These are phyloP conservation scores for Porcisia deanei DNA, from an alignment of 208 protist genomes.

Conservation along the genomic window DNA sequence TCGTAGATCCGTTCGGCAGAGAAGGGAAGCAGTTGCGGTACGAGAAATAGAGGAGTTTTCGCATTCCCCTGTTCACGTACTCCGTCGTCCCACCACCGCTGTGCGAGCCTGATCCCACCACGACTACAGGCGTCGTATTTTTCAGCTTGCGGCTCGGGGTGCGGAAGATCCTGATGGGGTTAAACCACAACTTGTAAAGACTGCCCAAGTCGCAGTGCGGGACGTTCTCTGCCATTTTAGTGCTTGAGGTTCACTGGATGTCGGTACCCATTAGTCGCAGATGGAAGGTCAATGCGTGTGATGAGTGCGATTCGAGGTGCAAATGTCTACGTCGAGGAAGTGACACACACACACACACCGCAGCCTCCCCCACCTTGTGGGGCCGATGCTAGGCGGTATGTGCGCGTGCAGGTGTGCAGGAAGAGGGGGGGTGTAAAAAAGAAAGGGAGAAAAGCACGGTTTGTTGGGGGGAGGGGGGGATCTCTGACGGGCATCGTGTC, in stretches of 20 bases:
- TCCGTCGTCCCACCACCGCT: conserved; percentile 33
- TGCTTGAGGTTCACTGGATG: not conserved
- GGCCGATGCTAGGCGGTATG: not conserved
- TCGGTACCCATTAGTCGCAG: not conserved
- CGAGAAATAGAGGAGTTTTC: conserved; percentile 77
- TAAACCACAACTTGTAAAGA: conserved; percentile 42
- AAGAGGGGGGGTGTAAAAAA: too few species aligned
- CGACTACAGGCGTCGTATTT: conserved; percentile 21
- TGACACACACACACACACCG: too few species aligned
- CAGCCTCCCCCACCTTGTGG: not conserved
- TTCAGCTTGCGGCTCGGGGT: conserved; percentile 14
- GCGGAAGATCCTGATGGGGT: conserved; percentile 29
- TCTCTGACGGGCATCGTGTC: too few species aligned
- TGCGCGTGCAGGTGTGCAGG: not conserved
- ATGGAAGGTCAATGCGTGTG: not conserved
- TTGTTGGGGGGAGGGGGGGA: too few species aligned
- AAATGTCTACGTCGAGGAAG: too few species aligned
- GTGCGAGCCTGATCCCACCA: conserved; percentile 45
- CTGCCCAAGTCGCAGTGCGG: conserved; percentile 46
- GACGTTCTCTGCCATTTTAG: conserved; percentile 2
- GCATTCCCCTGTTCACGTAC: conserved; percentile 30
- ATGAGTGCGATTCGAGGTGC: too few species aligned
- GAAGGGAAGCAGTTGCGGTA: conserved; percentile 73
- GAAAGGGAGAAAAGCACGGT: too few species aligned
- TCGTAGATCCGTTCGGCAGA: conserved; percentile 62